phyloP scores from a whole-genome alignment of 164 flowering plant species.

The Echeveria elegans region DNA sequence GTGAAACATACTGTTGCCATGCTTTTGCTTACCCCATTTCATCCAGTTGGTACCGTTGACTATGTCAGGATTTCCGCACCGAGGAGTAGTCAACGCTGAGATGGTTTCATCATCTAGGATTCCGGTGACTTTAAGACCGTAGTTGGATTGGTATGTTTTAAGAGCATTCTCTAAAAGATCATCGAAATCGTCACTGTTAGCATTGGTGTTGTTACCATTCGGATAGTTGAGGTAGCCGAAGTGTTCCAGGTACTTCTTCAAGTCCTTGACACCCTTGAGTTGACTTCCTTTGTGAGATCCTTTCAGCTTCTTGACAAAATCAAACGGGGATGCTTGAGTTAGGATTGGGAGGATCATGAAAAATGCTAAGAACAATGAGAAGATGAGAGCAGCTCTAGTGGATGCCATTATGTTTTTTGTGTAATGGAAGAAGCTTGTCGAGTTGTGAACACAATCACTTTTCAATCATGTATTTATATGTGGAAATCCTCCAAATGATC shows the following conservation, averaged over 20 bases:
- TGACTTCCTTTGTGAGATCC: background rate
- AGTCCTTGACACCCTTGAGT: background rate
- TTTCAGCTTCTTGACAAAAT: background rate
- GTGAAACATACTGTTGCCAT: too few relatives aligned
- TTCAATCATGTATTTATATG: too few relatives aligned
- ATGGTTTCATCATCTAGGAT: constrained; percentile 18
- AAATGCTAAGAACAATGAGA: background rate
- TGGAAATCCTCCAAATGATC: too few relatives aligned
- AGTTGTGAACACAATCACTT: too few relatives aligned
- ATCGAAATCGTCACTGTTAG: constrained; percentile 21
- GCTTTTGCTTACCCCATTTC: background rate
- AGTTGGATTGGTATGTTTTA: constrained; percentile 21
- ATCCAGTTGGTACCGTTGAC: constrained; percentile 13
- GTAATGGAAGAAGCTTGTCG: too few relatives aligned
- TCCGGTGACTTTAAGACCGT: constrained; percentile 20
- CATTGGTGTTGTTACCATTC: background rate
- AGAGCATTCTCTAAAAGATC: constrained; percentile 18
- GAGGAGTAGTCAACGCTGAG: constrained; percentile 12
- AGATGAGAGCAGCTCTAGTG: background rate
- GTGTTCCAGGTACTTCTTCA: constrained; percentile 21
- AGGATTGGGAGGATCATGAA: too few relatives aligned
- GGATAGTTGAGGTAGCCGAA: constrained; percentile 12
- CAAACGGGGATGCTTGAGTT: too few relatives aligned
- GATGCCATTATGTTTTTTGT: too few relatives aligned
- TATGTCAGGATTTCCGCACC: too few relatives aligned